Percentiles rank a stretch among this genome's conserved stretches.
Evolutionary conservation across 306 rosid genomes (phyloP).

Genomic region (Arachis stenosperma): DNA sequence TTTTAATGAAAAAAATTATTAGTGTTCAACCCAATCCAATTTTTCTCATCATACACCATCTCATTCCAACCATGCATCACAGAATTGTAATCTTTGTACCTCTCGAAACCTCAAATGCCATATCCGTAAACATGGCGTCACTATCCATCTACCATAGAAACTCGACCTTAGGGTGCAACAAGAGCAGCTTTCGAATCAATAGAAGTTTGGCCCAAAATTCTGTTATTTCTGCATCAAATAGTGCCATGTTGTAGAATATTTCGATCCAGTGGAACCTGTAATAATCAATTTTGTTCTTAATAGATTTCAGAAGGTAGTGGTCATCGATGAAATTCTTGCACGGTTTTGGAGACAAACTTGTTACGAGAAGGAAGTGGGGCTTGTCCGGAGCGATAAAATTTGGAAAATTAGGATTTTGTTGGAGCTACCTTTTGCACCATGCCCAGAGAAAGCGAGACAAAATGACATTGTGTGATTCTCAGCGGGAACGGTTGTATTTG

Average conservation of each 20-base stretch:
- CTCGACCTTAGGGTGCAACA: constrained; percentile 86
- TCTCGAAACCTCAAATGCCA: constrained; percentile 91
- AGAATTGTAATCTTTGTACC: constrained; percentile 75
- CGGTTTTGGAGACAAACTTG: constrained; percentile 90
- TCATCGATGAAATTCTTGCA: constrained; percentile 93
- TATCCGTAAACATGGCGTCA: constrained; percentile 94
- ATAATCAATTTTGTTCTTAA: constrained; percentile 89
- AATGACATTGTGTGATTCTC: too few relatives aligned
- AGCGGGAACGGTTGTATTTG: too few relatives aligned
- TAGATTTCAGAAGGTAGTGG: constrained; percentile 76
- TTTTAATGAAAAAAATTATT: constrained; percentile 54
- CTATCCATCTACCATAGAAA: constrained; percentile 98
- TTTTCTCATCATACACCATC: constrained; percentile 78
- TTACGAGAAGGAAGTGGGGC: constrained; percentile 77
- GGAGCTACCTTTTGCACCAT: constrained; percentile 55
- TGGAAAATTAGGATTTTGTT: constrained; percentile 64
- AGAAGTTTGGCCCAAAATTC: constrained; percentile 97
- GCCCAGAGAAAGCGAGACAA: too few relatives aligned
- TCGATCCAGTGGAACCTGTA: constrained; percentile 84
- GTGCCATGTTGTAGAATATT: constrained; percentile 81
- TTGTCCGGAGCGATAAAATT: constrained; percentile 66
- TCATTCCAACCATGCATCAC: constrained; percentile 95
- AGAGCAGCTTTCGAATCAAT: constrained; percentile 61
- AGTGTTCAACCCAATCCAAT: constrained; percentile 89
- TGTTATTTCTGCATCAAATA: constrained; percentile 84